phyloP scores from a whole-genome alignment of 495 filamentous ascomycete species.

The Ascobolus immersus region DNA sequence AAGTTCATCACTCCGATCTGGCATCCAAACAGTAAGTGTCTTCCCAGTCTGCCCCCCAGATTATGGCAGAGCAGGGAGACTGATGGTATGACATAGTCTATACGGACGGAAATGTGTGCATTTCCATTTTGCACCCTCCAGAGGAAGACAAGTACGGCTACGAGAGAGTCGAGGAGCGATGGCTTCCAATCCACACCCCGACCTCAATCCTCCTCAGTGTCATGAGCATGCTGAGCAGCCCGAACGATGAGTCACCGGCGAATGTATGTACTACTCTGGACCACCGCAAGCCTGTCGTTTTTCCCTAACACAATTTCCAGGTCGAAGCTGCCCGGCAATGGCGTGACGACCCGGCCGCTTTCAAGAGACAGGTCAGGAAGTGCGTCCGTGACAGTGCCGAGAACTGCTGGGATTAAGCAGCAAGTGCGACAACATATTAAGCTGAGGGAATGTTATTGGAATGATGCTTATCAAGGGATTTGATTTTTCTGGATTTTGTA shows the following conservation, averaged over 20 bases:
- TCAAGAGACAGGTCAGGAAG: conserved; percentile 64
- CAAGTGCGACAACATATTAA: too few species aligned
- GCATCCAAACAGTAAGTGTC: conserved; percentile 79
- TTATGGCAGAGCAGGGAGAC: not conserved
- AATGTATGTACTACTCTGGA: conserved; percentile 31
- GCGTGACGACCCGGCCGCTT: conserved; percentile 61
- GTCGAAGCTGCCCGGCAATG: conserved; percentile 92
- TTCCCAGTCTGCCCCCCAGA: not conserved
- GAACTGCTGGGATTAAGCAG: conserved; percentile 7
- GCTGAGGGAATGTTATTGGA: too few species aligned
- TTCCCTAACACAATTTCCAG: not conserved
- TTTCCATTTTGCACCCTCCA: conserved; percentile 93
- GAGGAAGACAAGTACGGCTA: conserved; percentile 85
- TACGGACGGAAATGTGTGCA: conserved; percentile 73
- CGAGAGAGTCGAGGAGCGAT: conserved; percentile 83
- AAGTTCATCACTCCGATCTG: conserved; percentile 75
- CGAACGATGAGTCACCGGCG: conserved; percentile 93
- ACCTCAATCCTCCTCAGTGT: conserved; percentile 95
- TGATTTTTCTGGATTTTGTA: too few species aligned
- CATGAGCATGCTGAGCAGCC: conserved; percentile 97
- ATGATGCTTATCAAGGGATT: too few species aligned
- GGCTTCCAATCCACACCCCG: conserved; percentile 87
- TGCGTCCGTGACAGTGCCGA: conserved; percentile 45
- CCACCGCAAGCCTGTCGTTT: not conserved
- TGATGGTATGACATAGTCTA: conserved; percentile 37